Evolutionary conservation across 2,329 filamentous ascomycete species (phyloP), one percentile per base, ranked within the genome.

Genomic region (Aureobasidium musti): DNA sequence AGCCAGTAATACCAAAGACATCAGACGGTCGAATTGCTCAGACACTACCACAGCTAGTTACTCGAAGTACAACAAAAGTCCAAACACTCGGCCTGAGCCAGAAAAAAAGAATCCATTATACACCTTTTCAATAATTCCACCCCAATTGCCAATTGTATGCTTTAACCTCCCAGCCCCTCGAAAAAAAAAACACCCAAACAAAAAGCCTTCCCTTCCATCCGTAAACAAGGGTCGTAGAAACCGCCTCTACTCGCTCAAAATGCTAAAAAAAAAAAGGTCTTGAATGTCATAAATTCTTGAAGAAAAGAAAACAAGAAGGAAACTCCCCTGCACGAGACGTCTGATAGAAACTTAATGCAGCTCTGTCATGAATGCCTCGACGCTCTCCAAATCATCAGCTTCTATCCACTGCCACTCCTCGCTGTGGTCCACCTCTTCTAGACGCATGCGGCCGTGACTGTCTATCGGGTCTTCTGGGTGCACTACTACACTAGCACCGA

Each of bases 401-500:
- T 76, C 74, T 33, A 73, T 70, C 73, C 73, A 75, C 63, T 75
- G 69, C 74, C 74, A 74, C 23, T 72, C 63, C 52, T 74, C 73
- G 2, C 68, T 67, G 33, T 72, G 69, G 50, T 74, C 67, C 33
- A 73, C 68, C 8, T 69, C 68, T 64, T 72, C 72, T 5, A 74
- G 52, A 14, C 73, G 67, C 75, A 76, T 76, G 21, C 68, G 73
- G 6, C 75, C 74, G 35, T 66, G 47, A 11, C 69, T 69, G 57
- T 74, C 71, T 5, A 76, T 70, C 14, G 75, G 77, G 19, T 79
- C 76, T 54, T 78, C 77, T 1, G 78, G 78, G 65, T 78, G 73
- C 23, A 80, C 79, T 59, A 76, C 67, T 19, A 80, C 74, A 54
- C 74, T 77, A 13, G 77, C 79, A 17, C 76, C 79, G 37, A 84